Base-by-base conservation (phyloP, 2,329 filamentous ascomycete genomes). In the Thielaviopsis cerberus region DNA sequence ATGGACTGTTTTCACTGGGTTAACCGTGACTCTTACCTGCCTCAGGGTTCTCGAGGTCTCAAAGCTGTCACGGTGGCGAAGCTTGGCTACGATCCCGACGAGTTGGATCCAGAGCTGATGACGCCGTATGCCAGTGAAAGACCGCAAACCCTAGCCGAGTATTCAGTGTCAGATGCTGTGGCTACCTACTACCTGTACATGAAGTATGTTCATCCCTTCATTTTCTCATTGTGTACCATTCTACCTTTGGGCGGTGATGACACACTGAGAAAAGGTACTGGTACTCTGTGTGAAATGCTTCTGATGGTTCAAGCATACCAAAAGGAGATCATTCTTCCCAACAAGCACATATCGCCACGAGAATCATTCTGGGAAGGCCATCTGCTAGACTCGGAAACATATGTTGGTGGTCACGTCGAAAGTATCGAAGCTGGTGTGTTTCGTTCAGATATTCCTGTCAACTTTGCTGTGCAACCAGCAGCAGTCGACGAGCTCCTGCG, bases 181-280 rank as follows among this genome's bases (percentile, higher is more conserved):
- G 92, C 92, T 23, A 98, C 92, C 0, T 98, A 98, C 69, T 98
- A 98, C 67, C 74, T 98, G 62, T 98, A 98, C 77, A 98, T 98
- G 94, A 98, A 98, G 83, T 98, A 98, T 69, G 88, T 98, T n/a
- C 92, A 98, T 69, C 92, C 92, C 3, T 98, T 98, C 74, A 92
- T 98, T 69, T 98, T 98, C 76, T 97, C 94, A 1, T 75, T 98
- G 0, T 98, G 92, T 71, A 98, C 90, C 1, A 96, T 98, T 72
- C 76, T 98, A 68, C 92, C 92, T 0, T 77, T 98, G 1, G 88
- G 88, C 51, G 88, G 90, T 34, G 91, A 98, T 66, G 92, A 97
- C 67, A 88, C 90, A 1, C 70, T 97, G 65, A 81, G 92, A 64
- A 98, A 98, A 70, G 92, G 92, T 68, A 98, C 92, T 0, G 92